A percentile compares a stretch with the other conserved stretches of the same genome.
Conservation (phyloP, 2,329 filamentous ascomycete species). For the Pseudogymnoascus sp. region DNA sequence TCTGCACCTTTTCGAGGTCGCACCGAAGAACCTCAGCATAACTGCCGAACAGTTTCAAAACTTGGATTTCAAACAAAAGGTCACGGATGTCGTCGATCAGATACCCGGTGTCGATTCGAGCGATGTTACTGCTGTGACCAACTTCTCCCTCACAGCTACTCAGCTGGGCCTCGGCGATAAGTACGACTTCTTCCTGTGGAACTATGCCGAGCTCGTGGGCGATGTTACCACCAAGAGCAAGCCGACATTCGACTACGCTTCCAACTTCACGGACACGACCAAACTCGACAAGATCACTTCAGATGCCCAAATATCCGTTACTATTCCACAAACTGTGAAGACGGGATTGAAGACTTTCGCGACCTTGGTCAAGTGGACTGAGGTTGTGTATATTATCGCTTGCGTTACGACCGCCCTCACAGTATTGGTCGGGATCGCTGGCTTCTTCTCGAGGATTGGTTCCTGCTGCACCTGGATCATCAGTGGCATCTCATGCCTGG, state of each 20-base stretch:
- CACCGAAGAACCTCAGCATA: conserved; percentile 49
- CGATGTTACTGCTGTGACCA: conserved; percentile 10
- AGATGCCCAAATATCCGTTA: conserved; percentile 43
- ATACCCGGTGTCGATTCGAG: background rate
- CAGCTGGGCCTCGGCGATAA: conserved; percentile 54
- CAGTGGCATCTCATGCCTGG: conserved; percentile 49
- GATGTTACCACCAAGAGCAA: conserved; percentile 58
- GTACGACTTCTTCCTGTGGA: conserved; percentile 80
- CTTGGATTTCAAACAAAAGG: conserved; percentile 18
- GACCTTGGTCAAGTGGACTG: conserved; percentile 70
- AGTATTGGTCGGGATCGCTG: conserved; percentile 70
- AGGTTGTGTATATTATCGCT: conserved; percentile 69
- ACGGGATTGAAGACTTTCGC: conserved; percentile 64
- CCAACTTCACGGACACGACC: conserved; percentile 59
- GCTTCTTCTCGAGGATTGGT: conserved; percentile 72
- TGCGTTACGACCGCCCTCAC: conserved; percentile 61
- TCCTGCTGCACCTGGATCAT: conserved; percentile 76
- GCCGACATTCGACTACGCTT: conserved; percentile 67
- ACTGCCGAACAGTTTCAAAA: conserved; percentile 33
- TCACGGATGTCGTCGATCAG: background rate
- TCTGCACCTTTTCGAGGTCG: conserved; percentile 51
- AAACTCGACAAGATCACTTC: conserved; percentile 46
- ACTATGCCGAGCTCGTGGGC: conserved; percentile 59
- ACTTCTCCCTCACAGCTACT: conserved; percentile 45
- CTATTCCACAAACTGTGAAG: conserved; percentile 58